Percentiles rank a stretch among this genome's conserved stretches.
These are phyloP conservation scores for Eucommia ulmoides DNA, from an alignment of 257 asterid species.

Conservation along the genomic window DNA sequence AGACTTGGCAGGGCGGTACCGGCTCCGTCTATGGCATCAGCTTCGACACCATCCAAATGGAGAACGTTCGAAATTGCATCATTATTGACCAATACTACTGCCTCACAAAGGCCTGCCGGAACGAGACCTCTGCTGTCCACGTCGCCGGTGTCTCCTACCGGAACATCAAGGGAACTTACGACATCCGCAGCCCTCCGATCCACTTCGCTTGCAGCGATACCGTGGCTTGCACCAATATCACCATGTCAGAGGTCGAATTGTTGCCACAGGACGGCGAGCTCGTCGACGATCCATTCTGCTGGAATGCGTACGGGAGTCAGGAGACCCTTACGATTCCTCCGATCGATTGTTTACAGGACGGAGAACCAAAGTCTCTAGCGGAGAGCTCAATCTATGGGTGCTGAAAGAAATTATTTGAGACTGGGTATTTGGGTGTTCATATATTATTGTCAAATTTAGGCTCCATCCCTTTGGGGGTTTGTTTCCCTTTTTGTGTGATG, in stretches of 20 bases:
- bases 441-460: constrained; percentile 7
- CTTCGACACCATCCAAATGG: constrained; percentile 85
- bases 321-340: constrained; percentile 90
- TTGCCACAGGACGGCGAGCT: constrained; percentile 65
- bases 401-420: constrained; percentile 7
- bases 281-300: constrained; percentile 92
- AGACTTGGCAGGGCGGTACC: constrained; percentile 97
- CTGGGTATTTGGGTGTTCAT: neutral
- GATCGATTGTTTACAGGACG: constrained; percentile 71
- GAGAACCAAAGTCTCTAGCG: constrained; percentile 40
- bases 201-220: constrained; percentile 92
- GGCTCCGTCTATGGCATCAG: constrained; percentile 67
- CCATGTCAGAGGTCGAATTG: constrained; percentile 92
- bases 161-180: constrained; percentile 91
- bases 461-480: constrained; percentile 46
- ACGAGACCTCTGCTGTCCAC: constrained; percentile 73
- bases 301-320: constrained; percentile 86
- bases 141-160: constrained; percentile 43
- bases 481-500: constrained; percentile 47
- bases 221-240: constrained; percentile 78
- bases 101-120: constrained; percentile 58
- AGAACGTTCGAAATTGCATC: constrained; percentile 73
- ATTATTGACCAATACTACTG: constrained; percentile 92
- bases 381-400: constrained; percentile 41
- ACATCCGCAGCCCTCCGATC: constrained; percentile 72